Evolutionary conservation across 2,329 filamentous ascomycete species (phyloP).

Genomic region (Colletotrichum falcatum): DNA sequence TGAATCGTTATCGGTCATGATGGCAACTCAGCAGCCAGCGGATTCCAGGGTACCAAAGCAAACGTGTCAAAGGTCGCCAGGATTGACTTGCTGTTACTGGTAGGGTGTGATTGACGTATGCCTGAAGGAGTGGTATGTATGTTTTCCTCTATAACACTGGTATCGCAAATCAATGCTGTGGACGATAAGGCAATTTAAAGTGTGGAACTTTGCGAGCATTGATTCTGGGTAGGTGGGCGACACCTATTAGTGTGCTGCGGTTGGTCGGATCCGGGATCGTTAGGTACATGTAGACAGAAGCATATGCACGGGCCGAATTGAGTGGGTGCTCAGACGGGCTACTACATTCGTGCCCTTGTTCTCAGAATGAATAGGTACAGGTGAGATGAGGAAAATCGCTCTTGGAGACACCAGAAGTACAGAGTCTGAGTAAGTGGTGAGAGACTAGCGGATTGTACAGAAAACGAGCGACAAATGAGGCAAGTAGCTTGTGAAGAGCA

Average conservation of each 20-base stretch:
- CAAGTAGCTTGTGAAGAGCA: not conserved
- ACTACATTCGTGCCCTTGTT: not conserved
- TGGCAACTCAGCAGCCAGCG: not conserved
- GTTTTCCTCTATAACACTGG: not conserved
- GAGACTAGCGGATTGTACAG: not conserved
- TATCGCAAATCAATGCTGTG: not conserved
- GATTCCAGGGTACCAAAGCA: not conserved
- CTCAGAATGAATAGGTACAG: not conserved
- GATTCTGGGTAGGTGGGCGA: not conserved
- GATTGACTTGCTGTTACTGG: not conserved
- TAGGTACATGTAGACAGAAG: not conserved
- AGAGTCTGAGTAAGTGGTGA: not conserved
- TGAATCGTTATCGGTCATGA: constrained; percentile 19
- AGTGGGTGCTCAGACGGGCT: not conserved
- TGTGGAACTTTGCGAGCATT: not conserved
- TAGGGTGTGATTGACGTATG: not conserved
- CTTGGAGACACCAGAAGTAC: not conserved
- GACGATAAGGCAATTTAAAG: not conserved
- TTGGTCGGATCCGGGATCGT: not conserved
- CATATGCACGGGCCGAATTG: not conserved
- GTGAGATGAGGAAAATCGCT: not conserved
- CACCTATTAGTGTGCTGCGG: not conserved
- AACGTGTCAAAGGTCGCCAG: not conserved
- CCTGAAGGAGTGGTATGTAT: too few relatives aligned
- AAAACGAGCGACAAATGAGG: not conserved